Evolutionary conservation across 805 yeast genomes (phyloP), one percentile per base, ranked within the genome.

Genomic region (Metschnikowia vanudenii): DNA sequence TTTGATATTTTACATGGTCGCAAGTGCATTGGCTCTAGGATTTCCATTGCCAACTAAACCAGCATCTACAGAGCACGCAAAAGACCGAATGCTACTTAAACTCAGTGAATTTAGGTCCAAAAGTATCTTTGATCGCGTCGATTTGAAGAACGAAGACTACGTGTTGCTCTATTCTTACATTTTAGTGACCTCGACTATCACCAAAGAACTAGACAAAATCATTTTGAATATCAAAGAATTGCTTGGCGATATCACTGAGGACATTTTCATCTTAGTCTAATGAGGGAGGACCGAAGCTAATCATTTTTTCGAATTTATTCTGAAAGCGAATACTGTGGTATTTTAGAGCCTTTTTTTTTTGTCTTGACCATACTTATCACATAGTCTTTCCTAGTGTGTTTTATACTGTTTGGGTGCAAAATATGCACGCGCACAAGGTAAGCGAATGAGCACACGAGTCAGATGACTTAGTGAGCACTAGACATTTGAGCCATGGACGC

Each of bases 11-110:
- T 88, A 88, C 67, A 82, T 83, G 84, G 67, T 84, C 13, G 82
- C 95, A 2, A 81, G 92, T 10, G 85, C 95, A 0, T 71, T 88
- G 68, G 76, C 80, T 36, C 67, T 88, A 9, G 89, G 90, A 2
- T 80, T 86, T 46, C 96, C 96, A 2, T 60, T 88, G 19, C 95
- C 96, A 0, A 79, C 76, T 19, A 82, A 82, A 54, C 84, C 91
- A 1, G 92, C 94, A 0, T 81, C 88, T 0, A 84, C 89, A 0
- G 86, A 79, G 36, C 86, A 84, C 59, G 84, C 94, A 0, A 79
- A 82, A 54, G 88, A 83, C 50, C 64, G 90, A 29, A 71, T 88
- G 69, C 70, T 87, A 51, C 77, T 73, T 38, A 86, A 85, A 54
- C 68, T 87, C 52, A 81, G 78, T 49, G 81, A 79, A 49, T 78